A percentile compares a stretch with the other conserved stretches of the same genome.
Conservation (phyloP, 202 grass and related monocot genomes). For the Brachypodium distachyon region DNA sequence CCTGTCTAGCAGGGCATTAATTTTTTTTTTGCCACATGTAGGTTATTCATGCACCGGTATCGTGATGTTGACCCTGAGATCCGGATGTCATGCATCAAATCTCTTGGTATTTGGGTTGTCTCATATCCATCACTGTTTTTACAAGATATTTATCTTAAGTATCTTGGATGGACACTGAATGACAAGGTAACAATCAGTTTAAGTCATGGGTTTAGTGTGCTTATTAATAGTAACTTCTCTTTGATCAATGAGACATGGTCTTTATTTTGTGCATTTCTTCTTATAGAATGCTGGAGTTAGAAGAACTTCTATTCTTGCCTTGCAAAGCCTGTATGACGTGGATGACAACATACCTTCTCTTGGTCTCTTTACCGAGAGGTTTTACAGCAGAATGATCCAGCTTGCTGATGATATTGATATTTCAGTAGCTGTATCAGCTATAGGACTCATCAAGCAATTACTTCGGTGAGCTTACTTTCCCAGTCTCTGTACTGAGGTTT, state of each 20-base stretch:
- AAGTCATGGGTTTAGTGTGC: constrained; percentile 1
- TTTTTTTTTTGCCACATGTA: constrained; percentile 21
- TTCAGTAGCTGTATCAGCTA: constrained; percentile 91
- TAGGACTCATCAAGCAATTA: constrained; percentile 90
- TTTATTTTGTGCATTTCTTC: constrained; percentile 14
- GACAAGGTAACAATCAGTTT: constrained; percentile 64
- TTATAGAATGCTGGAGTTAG: constrained; percentile 85
- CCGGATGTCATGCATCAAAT: constrained; percentile 74
- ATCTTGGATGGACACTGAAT: constrained; percentile 99
- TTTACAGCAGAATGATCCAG: constrained; percentile 91
- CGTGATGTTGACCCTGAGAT: constrained; percentile 98
- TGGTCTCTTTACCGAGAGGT: constrained; percentile 86
- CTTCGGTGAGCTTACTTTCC: constrained; percentile 49
- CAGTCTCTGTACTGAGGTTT: not conserved
- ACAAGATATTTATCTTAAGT: constrained; percentile 92
- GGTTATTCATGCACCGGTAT: constrained; percentile 98
- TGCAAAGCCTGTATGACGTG: constrained; percentile 89
- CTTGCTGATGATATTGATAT: constrained; percentile 99
- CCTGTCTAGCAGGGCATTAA: not conserved
- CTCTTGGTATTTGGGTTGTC: constrained; percentile 89
- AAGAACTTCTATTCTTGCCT: constrained; percentile 81
- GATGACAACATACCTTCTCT: constrained; percentile 92
- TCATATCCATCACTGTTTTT: constrained; percentile 97
- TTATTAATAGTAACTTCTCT: not conserved
- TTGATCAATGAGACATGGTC: not conserved